Base-by-base conservation (phyloP, 768 basidiomycete species). In the Mycena albidolilacea region DNA sequence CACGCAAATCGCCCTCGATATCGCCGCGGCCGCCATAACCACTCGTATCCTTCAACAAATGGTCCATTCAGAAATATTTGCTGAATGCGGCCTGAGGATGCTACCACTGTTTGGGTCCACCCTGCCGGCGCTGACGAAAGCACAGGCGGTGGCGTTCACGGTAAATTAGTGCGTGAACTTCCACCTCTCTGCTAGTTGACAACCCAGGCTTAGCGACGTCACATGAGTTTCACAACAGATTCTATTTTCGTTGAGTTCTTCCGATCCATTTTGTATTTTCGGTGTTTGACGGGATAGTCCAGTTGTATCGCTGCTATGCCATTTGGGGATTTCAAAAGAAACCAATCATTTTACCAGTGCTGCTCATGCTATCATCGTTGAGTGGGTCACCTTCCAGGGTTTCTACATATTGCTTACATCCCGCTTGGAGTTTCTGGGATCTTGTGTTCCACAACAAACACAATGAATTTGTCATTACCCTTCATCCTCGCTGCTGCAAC, bases 281-380 rank as follows among this genome's bases (percentile, higher is more conserved):
- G 5, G 21, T 10, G 7, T 23, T 12, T 54, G 1, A 54, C 11
- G 52, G 15, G 12, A 21, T 4, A 14, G 7, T 11, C 30, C 35
- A 63, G 62, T 19, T 63, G 21, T 63, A 46, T 48, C 62, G 43
- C 10, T 63, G 62, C 19, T 63, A 63, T 46, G 62, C 48, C 44
- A 48, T 63, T 30, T 63, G 62, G 62, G 23, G 17, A 14, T 63
- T 35, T 15, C 44, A 30, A n/a, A 23, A 12, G 43, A 44, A 37
- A 10, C 17, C 17, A 7, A 44, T 35, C 7, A 9, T 63, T 19
- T 19, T 63, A 1, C 62, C 62, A 5, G 23, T 19, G 17, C 1
- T 15, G 44, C 17, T 63, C 46, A 44, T 63, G 41, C 2, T 48
- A 12, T 23, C 44, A 4, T 48, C 62, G 9, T 44, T 35, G 14